Conservation (phyloP, 768 basidiomycete genomes). For the Suillus cothurnatus region DNA sequence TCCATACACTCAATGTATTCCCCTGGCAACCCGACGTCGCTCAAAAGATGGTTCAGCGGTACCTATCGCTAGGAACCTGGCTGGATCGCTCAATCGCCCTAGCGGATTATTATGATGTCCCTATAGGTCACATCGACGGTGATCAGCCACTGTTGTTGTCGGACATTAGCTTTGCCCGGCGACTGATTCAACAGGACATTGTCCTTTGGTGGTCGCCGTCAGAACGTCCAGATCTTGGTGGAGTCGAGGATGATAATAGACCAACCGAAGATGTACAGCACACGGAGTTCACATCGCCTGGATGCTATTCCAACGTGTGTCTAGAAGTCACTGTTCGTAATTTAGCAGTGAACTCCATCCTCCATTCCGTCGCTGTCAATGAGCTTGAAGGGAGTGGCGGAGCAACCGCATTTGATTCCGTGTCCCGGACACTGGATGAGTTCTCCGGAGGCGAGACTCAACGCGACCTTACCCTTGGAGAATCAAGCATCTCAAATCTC, state of each 20-base stretch:
- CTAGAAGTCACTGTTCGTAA: constrained; percentile 89
- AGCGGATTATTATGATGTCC: constrained; percentile 90
- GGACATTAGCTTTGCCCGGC: constrained; percentile 89
- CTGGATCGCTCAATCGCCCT: constrained; percentile 76
- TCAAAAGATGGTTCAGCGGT: constrained; percentile 82
- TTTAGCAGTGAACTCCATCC: constrained; percentile 89
- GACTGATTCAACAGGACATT: constrained; percentile 84
- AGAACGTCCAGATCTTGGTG: constrained; percentile 89
- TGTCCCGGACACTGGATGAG: constrained; percentile 88
- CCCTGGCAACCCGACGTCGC: constrained; percentile 88
- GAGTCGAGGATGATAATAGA: constrained; percentile 84
- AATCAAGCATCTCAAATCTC: constrained; percentile 84
- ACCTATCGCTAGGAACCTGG: constrained; percentile 77
- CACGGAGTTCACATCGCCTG: constrained; percentile 83
- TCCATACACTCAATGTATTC: constrained; percentile 79
- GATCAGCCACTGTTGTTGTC: constrained; percentile 88
- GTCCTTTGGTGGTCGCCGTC: constrained; percentile 97
- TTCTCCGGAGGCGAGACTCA: constrained; percentile 65
- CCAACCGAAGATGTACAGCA: constrained; percentile 76
- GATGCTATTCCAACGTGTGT: constrained; percentile 92
- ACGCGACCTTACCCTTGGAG: constrained; percentile 82
- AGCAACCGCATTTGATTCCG: constrained; percentile 90
- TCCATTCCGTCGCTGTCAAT: constrained; percentile 94
- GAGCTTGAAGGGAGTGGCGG: constrained; percentile 97
- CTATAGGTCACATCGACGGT: constrained; percentile 88